Conservation (phyloP, 352 stramenopile genomes). For the Thraustotheca clavata region DNA sequence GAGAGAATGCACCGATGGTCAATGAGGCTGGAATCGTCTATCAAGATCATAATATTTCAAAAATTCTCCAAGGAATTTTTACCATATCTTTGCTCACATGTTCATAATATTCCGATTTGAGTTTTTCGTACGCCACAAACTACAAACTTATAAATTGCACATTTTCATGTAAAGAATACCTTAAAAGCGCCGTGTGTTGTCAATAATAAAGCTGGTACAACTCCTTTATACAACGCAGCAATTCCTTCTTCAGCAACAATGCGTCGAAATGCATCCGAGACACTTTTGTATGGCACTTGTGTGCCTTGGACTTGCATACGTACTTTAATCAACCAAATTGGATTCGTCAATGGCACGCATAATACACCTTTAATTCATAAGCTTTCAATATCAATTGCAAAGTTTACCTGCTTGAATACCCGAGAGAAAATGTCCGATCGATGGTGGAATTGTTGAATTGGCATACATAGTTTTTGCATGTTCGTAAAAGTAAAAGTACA, state of each 20-base stretch:
- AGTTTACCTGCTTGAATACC: conserved; percentile 51
- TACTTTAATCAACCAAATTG: conserved; percentile 98
- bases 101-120: conserved; percentile 56
- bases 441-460: conserved; percentile 41
- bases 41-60: background rate
- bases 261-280: conserved; percentile 85
- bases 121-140: conserved; percentile 73
- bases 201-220: conserved; percentile 92
- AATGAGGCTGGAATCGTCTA: conserved; percentile 45
- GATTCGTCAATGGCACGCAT: conserved; percentile 96
- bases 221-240: conserved; percentile 92
- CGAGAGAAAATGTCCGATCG: conserved; percentile 76
- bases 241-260: conserved; percentile 94
- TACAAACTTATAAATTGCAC: conserved; percentile 14
- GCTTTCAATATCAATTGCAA: background rate
- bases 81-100: conserved; percentile 62
- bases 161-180: conserved; percentile 20
- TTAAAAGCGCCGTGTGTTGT: conserved; percentile 97
- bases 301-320: conserved; percentile 90
- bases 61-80: conserved; percentile 12
- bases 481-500: conserved; percentile 99
- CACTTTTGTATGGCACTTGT: conserved; percentile 49
- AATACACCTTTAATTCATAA: conserved; percentile 39
- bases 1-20: conserved; percentile 66
- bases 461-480: conserved; percentile 84